Evolutionary conservation across 495 filamentous ascomycete species (phyloP), one percentile per base, ranked within the genome.

Genomic region (Neurospora terricola): DNA sequence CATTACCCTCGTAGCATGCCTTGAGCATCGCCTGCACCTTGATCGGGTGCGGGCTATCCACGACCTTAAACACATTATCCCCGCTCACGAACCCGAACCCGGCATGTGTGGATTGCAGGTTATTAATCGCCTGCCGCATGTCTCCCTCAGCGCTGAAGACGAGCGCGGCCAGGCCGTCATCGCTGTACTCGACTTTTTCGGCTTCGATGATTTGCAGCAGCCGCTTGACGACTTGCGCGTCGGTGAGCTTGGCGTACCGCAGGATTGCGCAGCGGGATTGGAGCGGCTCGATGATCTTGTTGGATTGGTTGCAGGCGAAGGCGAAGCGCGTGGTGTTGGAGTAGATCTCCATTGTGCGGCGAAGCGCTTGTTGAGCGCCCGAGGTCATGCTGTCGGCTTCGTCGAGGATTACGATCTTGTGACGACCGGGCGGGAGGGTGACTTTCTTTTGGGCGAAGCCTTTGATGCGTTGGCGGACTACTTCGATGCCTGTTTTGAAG

Each of bases 371-470:
- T 80, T 99, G 96, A 5, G 96, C 96, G 59, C 96, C 96, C 39
- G 91, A 90, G 0, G 96, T 99, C 96, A 99, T 99, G 81, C 90
- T 92, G 82, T 99, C 96, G 34, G 96, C 96, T 84, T 99, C 96
- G 80, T 99, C 96, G 34, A 99, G 91, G 74, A 99, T 98, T 14
- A 99, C 92, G 34, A 99, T 82, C 83, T 99, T 99, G 78, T 99
- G 96, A 66, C 94, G 88, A 34, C 96, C 96, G 2, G 87, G 84
- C 1, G 96, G 96, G 21, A 99, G 86, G 0, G 95, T 99, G 74
- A 99, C 96, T 82, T 99, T 99, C 83, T 99, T 99, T 82, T 99
- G 96, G 3, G 96, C 96, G 80, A 99, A 99, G 54, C 93, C 94
- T 82, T 99, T 99, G 82, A 99, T 99, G 62, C 96, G 88, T 77